Evolutionary conservation across 83 land plant genomes (phyloP), one percentile per base, ranked within the genome.

Genomic region (Larix sibirica): DNA sequence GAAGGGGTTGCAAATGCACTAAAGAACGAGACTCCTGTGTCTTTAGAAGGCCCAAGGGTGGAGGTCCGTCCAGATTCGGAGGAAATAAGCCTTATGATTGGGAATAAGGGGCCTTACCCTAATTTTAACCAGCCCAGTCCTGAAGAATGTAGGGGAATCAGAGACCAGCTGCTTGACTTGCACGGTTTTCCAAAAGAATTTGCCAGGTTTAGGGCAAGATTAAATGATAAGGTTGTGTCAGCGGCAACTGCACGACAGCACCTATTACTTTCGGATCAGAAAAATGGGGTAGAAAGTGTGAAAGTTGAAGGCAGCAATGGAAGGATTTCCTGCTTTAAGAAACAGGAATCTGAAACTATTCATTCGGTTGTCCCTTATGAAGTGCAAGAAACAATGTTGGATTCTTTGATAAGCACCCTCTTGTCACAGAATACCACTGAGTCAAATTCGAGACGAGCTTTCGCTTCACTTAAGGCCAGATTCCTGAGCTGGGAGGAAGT

Each of bases 401-500:
- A 95, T 70, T 93, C 96, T 18, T 80, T 95, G 18, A 84, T 95
- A 24, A 87, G 85, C 68, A 90, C 87, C 3, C 79, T 95, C 23
- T 83, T 95, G 26, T 93, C 96, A 31, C 97, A 95, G 85, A 95
- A 93, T 64, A 95, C 97, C 12, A 93, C 94, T 1, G 97, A 95
- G 13, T 79, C 79, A 28, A 95, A 95, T 79, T 90, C 97, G 7
- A 60, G 66, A 10, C 84, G 84, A 71, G 97, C 97, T 21, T 95
- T 93, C 80, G 90, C 84, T 33, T 84, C 91, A 33, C 90, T 95
- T 47, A 95, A 95, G 82, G 69, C 83, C 31, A 86, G 81, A 42
- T 93, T 93, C 83, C 92, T 93, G 26, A 86, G 90, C 20, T 95
- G 97, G 97, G 91, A 95, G 69, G 77, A 89, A 50, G 97, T 95